Conservation (phyloP, 1,139 yeast genomes). For the Arxiozyma slooffiae region DNA sequence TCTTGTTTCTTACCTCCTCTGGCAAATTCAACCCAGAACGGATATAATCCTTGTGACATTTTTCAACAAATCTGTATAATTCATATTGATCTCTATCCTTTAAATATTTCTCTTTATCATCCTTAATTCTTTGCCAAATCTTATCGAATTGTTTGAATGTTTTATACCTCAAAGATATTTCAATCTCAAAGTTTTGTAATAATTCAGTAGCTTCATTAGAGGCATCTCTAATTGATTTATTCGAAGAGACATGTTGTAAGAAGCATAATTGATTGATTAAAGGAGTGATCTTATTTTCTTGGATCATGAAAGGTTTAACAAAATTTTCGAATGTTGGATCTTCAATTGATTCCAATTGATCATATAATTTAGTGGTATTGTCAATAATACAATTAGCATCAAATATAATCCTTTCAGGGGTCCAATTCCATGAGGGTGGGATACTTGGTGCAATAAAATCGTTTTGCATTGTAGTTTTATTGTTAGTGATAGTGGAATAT, state of each 20-base stretch:
- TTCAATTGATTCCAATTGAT: constrained; percentile 41
- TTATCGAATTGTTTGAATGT: constrained; percentile 50
- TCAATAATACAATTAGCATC: constrained; percentile 40
- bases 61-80: constrained; percentile 46
- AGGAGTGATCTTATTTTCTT: constrained; percentile 41
- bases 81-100: constrained; percentile 39
- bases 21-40: constrained; percentile 62
- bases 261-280: constrained; percentile 46
- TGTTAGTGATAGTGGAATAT: not conserved
- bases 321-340: constrained; percentile 49
- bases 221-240: constrained; percentile 58
- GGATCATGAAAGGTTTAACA: constrained; percentile 42
- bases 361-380: constrained; percentile 41
- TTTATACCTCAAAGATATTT: constrained; percentile 57
- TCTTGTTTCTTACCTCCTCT: constrained; percentile 43
- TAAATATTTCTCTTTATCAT: constrained; percentile 27
- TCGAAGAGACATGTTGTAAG: constrained; percentile 58
- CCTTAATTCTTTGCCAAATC: constrained; percentile 34
- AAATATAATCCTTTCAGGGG: constrained; percentile 42
- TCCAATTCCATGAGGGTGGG: constrained; percentile 54
- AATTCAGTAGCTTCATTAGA: constrained; percentile 53
- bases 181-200: constrained; percentile 49
- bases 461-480: not conserved
- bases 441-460: constrained; percentile 28
- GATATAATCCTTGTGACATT: constrained; percentile 45